Evolutionary conservation across 2,329 filamentous ascomycete species (phyloP).

Genomic region (Fusarium sp.): DNA sequence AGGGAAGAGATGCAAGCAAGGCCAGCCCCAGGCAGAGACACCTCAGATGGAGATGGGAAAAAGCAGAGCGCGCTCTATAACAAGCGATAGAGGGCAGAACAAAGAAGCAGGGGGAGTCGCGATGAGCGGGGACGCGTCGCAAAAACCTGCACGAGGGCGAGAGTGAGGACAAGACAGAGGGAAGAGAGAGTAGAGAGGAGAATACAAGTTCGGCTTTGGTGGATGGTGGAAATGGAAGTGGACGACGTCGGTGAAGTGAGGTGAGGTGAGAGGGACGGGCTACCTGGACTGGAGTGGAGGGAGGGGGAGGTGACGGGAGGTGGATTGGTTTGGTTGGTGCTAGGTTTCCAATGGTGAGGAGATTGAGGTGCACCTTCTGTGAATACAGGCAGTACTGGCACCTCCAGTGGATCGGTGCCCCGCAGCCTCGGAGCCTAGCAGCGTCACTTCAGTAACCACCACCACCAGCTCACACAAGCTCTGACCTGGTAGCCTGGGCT

Average conservation of each 20-base stretch:
- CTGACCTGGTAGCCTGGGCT: background rate
- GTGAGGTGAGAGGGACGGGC: conserved; percentile 36
- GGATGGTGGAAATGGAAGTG: conserved; percentile 33
- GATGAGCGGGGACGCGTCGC: conserved; percentile 18
- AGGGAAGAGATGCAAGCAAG: conserved; percentile 42
- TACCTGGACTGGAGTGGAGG: conserved; percentile 6
- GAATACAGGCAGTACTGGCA: conserved; percentile 30
- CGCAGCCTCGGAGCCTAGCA: conserved; percentile 18
- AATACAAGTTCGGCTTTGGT: conserved; percentile 37
- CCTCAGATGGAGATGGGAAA: conserved; percentile 17
- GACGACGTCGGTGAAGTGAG: conserved; percentile 44
- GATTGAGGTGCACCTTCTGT: conserved; percentile 22
- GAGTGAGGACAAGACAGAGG: conserved; percentile 15
- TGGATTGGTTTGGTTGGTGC: conserved; percentile 4
- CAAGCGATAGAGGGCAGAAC: background rate
- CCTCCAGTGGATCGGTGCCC: conserved; percentile 35
- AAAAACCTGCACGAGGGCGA: conserved; percentile 26
- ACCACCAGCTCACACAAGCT: background rate
- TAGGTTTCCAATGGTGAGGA: conserved; percentile 28
- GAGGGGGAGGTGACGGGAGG: conserved; percentile 16
- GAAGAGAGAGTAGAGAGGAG: conserved; percentile 31
- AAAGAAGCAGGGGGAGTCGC: background rate
- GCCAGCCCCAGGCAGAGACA: conserved; percentile 41
- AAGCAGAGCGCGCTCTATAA: conserved; percentile 33
- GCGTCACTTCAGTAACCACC: conserved; percentile 13